Conservation (phyloP, 75 land plant genomes). For the Cryptomeria japonica region DNA sequence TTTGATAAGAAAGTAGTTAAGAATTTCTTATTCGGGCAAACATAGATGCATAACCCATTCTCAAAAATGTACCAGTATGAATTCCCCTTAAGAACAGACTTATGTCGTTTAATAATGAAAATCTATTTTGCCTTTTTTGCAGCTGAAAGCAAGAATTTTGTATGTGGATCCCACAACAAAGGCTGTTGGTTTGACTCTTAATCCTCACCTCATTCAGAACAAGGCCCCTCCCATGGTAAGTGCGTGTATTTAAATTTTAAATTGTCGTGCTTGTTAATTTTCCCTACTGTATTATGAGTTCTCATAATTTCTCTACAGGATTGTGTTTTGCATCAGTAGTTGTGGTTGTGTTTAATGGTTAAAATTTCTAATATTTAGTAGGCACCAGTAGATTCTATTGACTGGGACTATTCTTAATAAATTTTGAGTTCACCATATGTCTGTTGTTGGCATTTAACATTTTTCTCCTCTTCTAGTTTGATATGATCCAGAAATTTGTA, state of each 20-base stretch:
- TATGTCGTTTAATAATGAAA: not conserved
- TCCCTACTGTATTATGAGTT: not conserved
- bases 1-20: not conserved
- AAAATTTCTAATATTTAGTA: not conserved
- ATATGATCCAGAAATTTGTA: not conserved
- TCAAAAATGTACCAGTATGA: not conserved
- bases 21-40: not conserved
- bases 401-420: not conserved
- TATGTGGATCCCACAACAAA: constrained; percentile 84
- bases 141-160: constrained; percentile 92
- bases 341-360: not conserved
- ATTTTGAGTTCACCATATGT: no score
- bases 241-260: not conserved
- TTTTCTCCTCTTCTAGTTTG: not conserved
- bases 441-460: no score
- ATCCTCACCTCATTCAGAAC: constrained; percentile 68
- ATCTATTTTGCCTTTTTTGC: constrained; percentile 9
- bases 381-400: not conserved
- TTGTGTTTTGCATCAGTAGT: not conserved
- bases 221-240: constrained; percentile 20
- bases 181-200: constrained; percentile 83
- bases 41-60: not conserved
- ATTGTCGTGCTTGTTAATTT: not conserved
- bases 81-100: not conserved
- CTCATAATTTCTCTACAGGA: not conserved